A percentile compares a stretch with the other conserved stretches of the same genome.
phyloP scores from a whole-genome alignment of 495 filamentous ascomycete genomes.

The Neurospora sp. region DNA sequence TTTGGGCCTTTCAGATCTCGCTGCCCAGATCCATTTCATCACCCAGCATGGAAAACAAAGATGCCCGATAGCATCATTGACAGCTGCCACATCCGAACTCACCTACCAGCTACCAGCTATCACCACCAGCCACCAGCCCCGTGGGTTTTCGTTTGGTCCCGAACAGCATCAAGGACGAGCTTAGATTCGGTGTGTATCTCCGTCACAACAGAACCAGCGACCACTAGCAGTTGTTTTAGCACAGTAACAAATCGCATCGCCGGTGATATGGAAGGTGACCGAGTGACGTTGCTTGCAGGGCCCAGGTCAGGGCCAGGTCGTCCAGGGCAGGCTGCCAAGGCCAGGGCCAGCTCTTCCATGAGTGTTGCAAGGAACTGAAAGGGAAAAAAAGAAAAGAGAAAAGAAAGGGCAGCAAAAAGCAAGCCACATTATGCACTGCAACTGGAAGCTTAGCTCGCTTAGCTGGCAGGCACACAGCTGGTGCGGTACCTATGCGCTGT shows the following conservation, averaged over 20 bases:
- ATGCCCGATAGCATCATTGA: neutral
- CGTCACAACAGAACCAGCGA: neutral
- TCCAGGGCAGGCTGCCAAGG: neutral
- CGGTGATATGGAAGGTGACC: neutral
- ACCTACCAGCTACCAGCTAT: neutral
- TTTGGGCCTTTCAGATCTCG: neutral
- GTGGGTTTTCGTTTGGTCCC: neutral
- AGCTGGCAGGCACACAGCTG: neutral
- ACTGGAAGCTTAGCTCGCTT: neutral
- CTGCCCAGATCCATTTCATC: neutral
- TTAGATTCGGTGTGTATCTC: neutral
- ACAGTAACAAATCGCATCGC: neutral
- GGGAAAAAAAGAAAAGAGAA: neutral
- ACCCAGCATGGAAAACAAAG: neutral
- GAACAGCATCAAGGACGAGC: neutral
- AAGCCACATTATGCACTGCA: neutral
- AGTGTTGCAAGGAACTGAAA: neutral
- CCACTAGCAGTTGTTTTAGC: neutral
- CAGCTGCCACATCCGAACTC: neutral
- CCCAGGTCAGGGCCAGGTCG: neutral
- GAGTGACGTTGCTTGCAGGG: neutral
- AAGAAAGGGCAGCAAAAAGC: neutral
- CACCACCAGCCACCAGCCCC: neutral
- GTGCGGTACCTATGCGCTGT: neutral
- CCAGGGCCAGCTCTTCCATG: neutral